phyloP scores from a whole-genome alignment of 768 basidiomycete species.

The Crucibulum laeve region DNA sequence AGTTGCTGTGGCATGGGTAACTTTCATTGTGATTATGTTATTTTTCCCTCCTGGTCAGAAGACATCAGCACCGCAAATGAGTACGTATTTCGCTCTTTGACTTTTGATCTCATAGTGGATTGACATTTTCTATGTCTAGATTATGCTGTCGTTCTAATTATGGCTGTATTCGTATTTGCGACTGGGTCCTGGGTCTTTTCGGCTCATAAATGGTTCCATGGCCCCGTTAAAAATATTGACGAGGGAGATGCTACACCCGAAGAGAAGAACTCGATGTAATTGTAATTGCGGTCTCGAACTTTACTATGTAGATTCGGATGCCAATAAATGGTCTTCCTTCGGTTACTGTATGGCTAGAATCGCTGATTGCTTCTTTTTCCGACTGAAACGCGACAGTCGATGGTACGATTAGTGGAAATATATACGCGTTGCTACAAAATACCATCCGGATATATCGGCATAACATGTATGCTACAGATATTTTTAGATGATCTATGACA shows the following conservation, averaged over 20 bases:
- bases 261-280: constrained; percentile 6
- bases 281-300: constrained; percentile 1
- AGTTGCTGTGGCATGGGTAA: constrained; percentile 63
- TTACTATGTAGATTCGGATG: too few species aligned
- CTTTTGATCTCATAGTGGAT: constrained; percentile 2
- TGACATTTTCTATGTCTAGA: constrained; percentile 33
- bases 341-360: too few species aligned
- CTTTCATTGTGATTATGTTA: constrained; percentile 55
- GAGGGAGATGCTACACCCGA: constrained; percentile 9
- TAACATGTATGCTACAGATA: too few species aligned
- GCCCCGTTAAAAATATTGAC: constrained; percentile 53
- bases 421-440: too few species aligned
- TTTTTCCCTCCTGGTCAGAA: constrained; percentile 47
- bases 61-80: constrained; percentile 45
- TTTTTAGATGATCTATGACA: too few species aligned
- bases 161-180: constrained; percentile 62
- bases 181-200: constrained; percentile 60
- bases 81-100: constrained; percentile 30
- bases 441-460: too few species aligned
- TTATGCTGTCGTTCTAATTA: constrained; percentile 64
- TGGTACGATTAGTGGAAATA: too few species aligned
- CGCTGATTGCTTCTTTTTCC: too few species aligned
- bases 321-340: too few species aligned
- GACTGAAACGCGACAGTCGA: too few species aligned
- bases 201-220: constrained; percentile 68